Base-by-base conservation (phyloP, 129 eudicot genomes). In the Chrysanthemum makinoi region DNA sequence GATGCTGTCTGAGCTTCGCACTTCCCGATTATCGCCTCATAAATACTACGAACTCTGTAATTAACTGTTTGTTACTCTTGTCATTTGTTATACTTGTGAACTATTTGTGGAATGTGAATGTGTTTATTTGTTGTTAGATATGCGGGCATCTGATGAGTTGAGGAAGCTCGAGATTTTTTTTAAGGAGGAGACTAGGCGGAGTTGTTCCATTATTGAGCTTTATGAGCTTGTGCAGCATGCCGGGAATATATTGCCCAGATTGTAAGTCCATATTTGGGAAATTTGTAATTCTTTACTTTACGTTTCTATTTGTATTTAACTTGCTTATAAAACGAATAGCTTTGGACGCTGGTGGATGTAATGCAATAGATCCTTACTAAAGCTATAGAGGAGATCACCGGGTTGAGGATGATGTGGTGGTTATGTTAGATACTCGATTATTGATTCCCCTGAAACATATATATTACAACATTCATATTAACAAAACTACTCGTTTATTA, bases 1-100 rank as follows among this genome's bases (percentile, higher is more conserved):
- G 97, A 94, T 94, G 98, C 89, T 94, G 5, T 94, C 98, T 46
- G 98, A 94, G 96, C 96, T 94, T 17, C 95, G 98, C 33, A 94
- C 98, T 67, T 89, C 98, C 16, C 79, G 91, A 75, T 92, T 94
- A 44, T 89, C 98, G 8, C 98, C 98, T 78, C 96, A 89, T 77
- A 94, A 94, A 70, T 94, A 94, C 78, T 94, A 94, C 55, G 96
- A 90, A 71, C 87, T 94, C 28, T 94, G 98, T 93, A 69, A 77
- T 26, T 77, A 70, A 54, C 58, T 77, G 49, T 2, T 39, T 63
- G 60, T 56, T 12, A 35, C 30, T 22, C 39, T 6, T 60, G 52
- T 58, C 75, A 73, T 83, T 72, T n/a, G n/a, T n/a, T n/a, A n/a
- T n/a, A n/a, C n/a, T n/a, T 20, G 20, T 20, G 20, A 0, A 20